These are phyloP conservation scores for Aphanomyces stellatus DNA, from an alignment of 352 stramenopile species.

Conservation along the genomic window DNA sequence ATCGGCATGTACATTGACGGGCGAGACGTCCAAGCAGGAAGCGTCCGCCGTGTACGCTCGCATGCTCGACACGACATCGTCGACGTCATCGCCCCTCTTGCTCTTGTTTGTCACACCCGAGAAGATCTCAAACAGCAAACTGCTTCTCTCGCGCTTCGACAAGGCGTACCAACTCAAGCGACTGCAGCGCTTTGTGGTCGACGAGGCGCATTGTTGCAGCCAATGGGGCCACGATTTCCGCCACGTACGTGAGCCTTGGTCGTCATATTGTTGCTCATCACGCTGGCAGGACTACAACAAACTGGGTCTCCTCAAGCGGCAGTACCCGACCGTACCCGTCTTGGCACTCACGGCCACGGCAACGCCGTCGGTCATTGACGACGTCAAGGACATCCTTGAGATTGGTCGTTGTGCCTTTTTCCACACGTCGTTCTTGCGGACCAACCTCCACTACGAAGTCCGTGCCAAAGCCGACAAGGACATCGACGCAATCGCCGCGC, in stretches of 20 bases:
- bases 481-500: slow-evolving; percentile 36
- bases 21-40: slow-evolving; percentile 45
- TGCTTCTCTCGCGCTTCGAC: slow-evolving; percentile 87
- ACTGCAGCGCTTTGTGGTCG: slow-evolving; percentile 90
- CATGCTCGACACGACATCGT: slow-evolving; percentile 49
- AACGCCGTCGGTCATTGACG: slow-evolving; percentile 56
- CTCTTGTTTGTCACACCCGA: slow-evolving; percentile 91
- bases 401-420: slow-evolving; percentile 79
- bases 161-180: slow-evolving; percentile 69
- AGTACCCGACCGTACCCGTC: slow-evolving; percentile 87
- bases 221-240: slow-evolving; percentile 82
- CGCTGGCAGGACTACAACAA: slow-evolving; percentile 84
- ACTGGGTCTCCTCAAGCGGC: slow-evolving; percentile 81
- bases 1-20: slow-evolving; percentile 38
- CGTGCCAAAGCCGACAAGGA: slow-evolving; percentile 26
- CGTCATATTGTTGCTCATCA: slow-evolving; percentile 4
- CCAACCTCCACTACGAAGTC: slow-evolving; percentile 89
- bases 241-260: slow-evolving; percentile 29
- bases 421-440: slow-evolving; percentile 82
- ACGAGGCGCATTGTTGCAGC: slow-evolving; percentile 83
- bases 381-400: slow-evolving; percentile 65
- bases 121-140: slow-evolving; percentile 84
- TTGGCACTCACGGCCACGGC: slow-evolving; percentile 87
- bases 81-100: slow-evolving; percentile 54
- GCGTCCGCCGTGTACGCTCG: slow-evolving; percentile 62